A percentile compares a stretch with the other conserved stretches of the same genome.
Evolutionary conservation across 192 early-diverging fungal genomes (phyloP).

Genomic region (Lobosporangium transversale): DNA sequence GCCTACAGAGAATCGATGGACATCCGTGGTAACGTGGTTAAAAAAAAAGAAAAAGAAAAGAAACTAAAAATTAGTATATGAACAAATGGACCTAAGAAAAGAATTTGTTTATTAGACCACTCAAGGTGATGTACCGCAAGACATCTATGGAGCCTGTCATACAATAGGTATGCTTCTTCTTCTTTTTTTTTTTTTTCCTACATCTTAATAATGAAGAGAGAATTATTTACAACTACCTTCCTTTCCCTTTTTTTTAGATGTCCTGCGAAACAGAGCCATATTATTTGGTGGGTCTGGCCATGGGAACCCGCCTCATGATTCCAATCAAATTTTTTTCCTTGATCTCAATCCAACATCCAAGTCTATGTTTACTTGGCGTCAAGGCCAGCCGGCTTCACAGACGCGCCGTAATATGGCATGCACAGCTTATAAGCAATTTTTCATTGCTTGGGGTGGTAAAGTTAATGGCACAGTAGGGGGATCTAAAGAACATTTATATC

Average conservation of each 20-base stretch:
- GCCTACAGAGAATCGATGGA: neutral
- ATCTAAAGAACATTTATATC: neutral
- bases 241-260: slow-evolving; percentile 1
- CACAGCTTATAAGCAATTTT: neutral
- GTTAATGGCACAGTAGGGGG: neutral
- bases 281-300: slow-evolving; percentile 1
- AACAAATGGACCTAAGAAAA: neutral
- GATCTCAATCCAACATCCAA: neutral
- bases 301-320: neutral
- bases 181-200: neutral
- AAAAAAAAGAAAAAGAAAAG: neutral
- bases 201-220: too few species aligned
- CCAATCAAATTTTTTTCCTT: slow-evolving; percentile 3
- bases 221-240: too few species aligned
- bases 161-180: neutral
- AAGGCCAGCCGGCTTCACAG: neutral
- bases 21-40: neutral
- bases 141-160: neutral
- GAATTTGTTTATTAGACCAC: too few species aligned
- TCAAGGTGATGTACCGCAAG: slow-evolving; percentile 2
- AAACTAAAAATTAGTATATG: neutral
- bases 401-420: slow-evolving; percentile 3
- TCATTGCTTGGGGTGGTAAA: neutral
- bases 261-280: neutral
- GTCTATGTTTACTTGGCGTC: neutral